These are phyloP conservation scores for Phylloporus arenicola DNA, from an alignment of 768 basidiomycete species.

Conservation along the genomic window DNA sequence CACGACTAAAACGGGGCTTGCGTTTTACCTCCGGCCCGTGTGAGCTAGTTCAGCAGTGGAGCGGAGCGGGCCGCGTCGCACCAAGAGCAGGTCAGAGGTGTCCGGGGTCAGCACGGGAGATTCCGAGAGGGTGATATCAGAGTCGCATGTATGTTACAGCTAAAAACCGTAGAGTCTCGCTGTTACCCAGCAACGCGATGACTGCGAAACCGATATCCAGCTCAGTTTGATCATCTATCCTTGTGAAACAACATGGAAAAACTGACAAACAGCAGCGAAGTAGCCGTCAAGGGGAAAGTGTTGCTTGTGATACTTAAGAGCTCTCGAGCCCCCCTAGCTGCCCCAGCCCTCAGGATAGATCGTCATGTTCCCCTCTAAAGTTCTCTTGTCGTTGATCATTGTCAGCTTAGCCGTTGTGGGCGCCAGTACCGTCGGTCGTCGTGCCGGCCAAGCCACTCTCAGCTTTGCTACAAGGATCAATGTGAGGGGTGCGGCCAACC, in stretches of 20 bases:
- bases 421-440: background rate
- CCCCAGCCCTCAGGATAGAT: background rate
- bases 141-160: too few relatives aligned
- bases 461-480: background rate
- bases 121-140: too few relatives aligned
- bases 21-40: too few relatives aligned
- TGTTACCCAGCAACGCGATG: conserved; percentile 32
- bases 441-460: too few relatives aligned
- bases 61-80: too few relatives aligned
- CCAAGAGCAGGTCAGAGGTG: too few relatives aligned
- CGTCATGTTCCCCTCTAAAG: background rate
- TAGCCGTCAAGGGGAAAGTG: conserved; percentile 31
- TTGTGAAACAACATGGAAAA: background rate
- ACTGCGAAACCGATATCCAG: conserved; percentile 16
- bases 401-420: background rate
- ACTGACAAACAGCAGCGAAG: conserved; percentile 34
- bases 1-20: too few relatives aligned
- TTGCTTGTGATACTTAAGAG: background rate
- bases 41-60: too few relatives aligned
- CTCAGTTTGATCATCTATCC: background rate
- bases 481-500: background rate
- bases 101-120: too few relatives aligned
- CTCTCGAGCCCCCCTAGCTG: too few relatives aligned
- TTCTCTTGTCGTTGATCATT: background rate
- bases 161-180: too few relatives aligned